Percentiles rank a stretch among this genome's conserved stretches.
phyloP scores from a whole-genome alignment of 208 protist genomes.

The Vickermania spadyakhi region DNA sequence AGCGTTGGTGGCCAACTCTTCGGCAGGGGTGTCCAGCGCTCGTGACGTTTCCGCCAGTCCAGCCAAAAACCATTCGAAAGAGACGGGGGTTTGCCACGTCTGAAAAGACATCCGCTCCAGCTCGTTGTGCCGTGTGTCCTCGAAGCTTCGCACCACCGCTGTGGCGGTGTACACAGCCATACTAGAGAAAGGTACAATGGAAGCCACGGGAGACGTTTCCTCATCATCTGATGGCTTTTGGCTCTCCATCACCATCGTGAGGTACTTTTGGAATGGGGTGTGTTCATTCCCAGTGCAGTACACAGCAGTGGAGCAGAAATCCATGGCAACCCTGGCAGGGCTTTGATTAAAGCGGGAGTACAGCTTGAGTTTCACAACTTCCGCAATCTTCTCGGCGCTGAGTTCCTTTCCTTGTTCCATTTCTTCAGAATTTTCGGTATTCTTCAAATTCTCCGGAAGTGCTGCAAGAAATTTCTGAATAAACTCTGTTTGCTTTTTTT shows the following conservation, averaged over 20 bases:
- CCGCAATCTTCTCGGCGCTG: not conserved
- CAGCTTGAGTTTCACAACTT: not conserved
- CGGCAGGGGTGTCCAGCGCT: not conserved
- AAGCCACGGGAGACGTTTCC: not conserved
- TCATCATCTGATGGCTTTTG: not conserved
- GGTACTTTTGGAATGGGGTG: not conserved
- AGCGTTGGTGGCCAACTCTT: not conserved
- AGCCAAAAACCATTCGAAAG: not conserved
- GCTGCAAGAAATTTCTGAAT: not conserved
- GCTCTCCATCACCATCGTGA: not conserved
- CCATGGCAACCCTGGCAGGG: not conserved
- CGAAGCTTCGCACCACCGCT: not conserved
- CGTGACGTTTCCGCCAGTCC: not conserved
- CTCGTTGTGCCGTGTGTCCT: not conserved
- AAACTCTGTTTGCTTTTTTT: not conserved
- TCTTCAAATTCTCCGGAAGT: not conserved
- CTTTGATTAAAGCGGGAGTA: not conserved
- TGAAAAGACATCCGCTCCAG: not conserved
- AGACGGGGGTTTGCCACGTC: not conserved
- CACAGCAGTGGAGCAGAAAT: not conserved
- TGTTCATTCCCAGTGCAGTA: not conserved
- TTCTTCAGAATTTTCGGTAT: too few relatives aligned
- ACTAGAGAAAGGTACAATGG: not conserved
- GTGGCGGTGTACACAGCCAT: not conserved
- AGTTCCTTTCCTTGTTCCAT: not conserved